Conservation (phyloP, 116 monocot species). For the Papilionanthe hybrid region DNA sequence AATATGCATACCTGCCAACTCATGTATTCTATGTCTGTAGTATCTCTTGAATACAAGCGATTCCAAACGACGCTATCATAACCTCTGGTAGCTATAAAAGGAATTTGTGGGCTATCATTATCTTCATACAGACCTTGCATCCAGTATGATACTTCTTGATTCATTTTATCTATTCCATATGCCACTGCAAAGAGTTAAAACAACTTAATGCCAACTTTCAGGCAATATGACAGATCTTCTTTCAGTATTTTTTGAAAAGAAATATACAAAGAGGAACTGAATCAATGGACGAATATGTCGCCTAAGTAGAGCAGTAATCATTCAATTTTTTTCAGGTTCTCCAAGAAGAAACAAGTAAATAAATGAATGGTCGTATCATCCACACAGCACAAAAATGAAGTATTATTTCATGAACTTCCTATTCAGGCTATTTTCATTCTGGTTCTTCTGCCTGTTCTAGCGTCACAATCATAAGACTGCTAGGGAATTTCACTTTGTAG, state of each 20-base stretch:
- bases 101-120: constrained; percentile 38
- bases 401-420: background rate
- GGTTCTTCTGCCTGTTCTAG: too few species aligned
- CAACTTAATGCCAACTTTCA: background rate
- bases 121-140: constrained; percentile 54
- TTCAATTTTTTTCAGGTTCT: background rate
- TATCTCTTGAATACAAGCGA: constrained; percentile 73
- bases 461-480: too few species aligned
- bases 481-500: too few species aligned
- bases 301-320: background rate
- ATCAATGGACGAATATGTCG: background rate
- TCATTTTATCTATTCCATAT: constrained; percentile 82
- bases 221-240: background rate
- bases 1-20: constrained; percentile 35
- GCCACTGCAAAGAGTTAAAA: constrained; percentile 37
- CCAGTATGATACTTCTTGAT: constrained; percentile 77
- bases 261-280: background rate
- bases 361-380: background rate
- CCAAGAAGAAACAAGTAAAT: background rate
- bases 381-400: background rate
- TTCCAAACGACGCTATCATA: constrained; percentile 94
- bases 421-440: background rate
- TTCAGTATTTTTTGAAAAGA: background rate
- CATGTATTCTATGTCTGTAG: constrained; percentile 19
- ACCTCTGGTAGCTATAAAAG: constrained; percentile 84